Evolutionary conservation across 768 basidiomycete species (phyloP).

Genomic region (Serendipita sp.): DNA sequence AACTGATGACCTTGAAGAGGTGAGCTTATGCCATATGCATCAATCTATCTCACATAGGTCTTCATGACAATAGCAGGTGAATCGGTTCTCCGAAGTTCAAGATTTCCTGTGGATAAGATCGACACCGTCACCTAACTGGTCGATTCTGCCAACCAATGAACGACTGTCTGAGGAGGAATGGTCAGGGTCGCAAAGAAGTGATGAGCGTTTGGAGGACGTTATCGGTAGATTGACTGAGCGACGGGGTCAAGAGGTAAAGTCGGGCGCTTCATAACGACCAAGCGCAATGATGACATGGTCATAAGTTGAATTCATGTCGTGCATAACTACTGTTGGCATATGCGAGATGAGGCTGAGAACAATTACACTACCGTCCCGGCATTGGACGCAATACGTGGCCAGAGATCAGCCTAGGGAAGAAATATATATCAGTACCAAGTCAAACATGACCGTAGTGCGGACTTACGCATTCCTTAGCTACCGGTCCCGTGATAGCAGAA

Average conservation of each 20-base stretch:
- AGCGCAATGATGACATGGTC: not conserved
- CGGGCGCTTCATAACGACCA: too few species aligned
- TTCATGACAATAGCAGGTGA: slow-evolving; percentile 7
- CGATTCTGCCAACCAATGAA: slow-evolving; percentile 9
- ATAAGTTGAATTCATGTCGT: not conserved
- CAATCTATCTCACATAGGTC: not conserved
- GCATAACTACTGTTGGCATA: not conserved
- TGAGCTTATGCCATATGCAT: not conserved
- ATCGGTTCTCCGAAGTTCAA: slow-evolving; percentile 36
- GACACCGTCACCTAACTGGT: slow-evolving; percentile 70
- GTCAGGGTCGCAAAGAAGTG: not conserved
- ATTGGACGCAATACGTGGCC: slow-evolving; percentile 99
- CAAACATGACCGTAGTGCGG: not conserved
- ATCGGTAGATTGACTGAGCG: too few species aligned
- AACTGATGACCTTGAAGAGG: not conserved
- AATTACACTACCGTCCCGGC: slow-evolving; percentile 91
- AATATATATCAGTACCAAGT: slow-evolving; percentile 4
- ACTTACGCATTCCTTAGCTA: slow-evolving; percentile 98
- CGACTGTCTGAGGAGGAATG: not conserved
- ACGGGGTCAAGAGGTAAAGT: too few species aligned
- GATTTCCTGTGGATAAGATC: slow-evolving; percentile 74
- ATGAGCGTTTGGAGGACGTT: too few species aligned
- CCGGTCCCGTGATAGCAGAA: slow-evolving; percentile 86
- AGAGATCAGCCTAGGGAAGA: slow-evolving; percentile 65
- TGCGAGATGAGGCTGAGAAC: not conserved